Evolutionary conservation across 2,329 filamentous ascomycete genomes (phyloP), one percentile per base, ranked within the genome.

Genomic region (Ascochyta fabae): DNA sequence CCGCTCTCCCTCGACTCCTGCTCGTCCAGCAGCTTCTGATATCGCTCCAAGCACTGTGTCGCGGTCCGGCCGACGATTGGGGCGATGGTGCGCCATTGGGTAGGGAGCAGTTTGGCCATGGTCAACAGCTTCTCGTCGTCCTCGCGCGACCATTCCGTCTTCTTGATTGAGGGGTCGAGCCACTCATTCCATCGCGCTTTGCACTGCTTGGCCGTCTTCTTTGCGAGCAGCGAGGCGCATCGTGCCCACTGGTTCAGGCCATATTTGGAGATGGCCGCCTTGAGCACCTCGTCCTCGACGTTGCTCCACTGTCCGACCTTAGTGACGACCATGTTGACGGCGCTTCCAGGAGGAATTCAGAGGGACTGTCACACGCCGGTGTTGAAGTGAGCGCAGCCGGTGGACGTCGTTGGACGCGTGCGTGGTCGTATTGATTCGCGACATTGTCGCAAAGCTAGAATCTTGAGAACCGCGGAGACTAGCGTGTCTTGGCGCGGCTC

Each of bases 111-210:
- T 84, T 98, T 99, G 59, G 95, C 95, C 71, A 99, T 84, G 72
- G 98, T 95, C 69, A 99, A 79, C 58, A 99, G 84, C 80, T 96
- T 97, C 82, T 99, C 95, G 76, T 99, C 95, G 76, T 99, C 95
- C 78, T 99, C 95, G 72, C 95, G 91, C 74, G 92, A 96, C 94
- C 95, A 99, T 80, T 99, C 95, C 67, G 96, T 95, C 83, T 99
- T 99, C 72, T 94, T 91, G 81, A 99, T 98, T 74, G 91, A 91
- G 19, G 95, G 95, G 73, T 99, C 95, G 65, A 99, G 86, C 94
- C 95, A 99, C 84, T 99, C 94, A 75, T 89, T 88, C 95, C 95
- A 99, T 80, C 95, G 86, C 58, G 95, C 94, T 81, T 99, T 99
- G 86, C 95, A 99, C 81, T 99, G 95, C 81, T 99, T 99, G 47